These are phyloP conservation scores for Malus hybrid DNA, from an alignment of 331 rosid species.

Conservation along the genomic window DNA sequence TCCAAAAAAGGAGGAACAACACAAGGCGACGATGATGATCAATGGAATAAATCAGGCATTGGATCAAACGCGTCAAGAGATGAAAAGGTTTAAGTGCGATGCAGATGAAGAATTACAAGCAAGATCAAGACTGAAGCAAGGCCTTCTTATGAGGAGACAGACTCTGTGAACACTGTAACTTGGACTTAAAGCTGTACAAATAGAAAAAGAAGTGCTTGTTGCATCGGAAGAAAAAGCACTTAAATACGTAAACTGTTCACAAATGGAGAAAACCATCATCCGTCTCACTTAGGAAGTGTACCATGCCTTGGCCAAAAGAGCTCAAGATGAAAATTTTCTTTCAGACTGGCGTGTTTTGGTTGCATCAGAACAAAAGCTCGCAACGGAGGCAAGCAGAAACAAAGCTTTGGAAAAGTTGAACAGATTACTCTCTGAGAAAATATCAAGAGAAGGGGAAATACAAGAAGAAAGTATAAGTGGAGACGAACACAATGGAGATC, in stretches of 20 bases:
- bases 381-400: slow-evolving; percentile 30
- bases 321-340: slow-evolving; percentile 29
- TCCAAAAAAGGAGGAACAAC: slow-evolving; percentile 31
- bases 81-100: slow-evolving; percentile 18
- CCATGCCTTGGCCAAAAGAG: slow-evolving; percentile 24
- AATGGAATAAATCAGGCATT: slow-evolving; percentile 23
- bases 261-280: slow-evolving; percentile 12
- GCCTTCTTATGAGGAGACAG: slow-evolving; percentile 27
- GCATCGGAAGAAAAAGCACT: slow-evolving; percentile 33
- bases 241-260: slow-evolving; percentile 21
- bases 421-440: slow-evolving; percentile 8
- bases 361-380: slow-evolving; percentile 32
- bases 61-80: slow-evolving; percentile 28
- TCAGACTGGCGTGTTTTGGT: slow-evolving; percentile 26
- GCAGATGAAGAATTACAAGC: slow-evolving; percentile 17
- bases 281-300: slow-evolving; percentile 37
- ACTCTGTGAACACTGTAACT: slow-evolving; percentile 31
- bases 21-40: slow-evolving; percentile 17
- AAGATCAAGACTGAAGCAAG: slow-evolving; percentile 17
- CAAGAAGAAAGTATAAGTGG: slow-evolving; percentile 15
- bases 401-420: slow-evolving; percentile 32
- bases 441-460: slow-evolving; percentile 4
- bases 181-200: slow-evolving; percentile 26
- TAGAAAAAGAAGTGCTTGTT: slow-evolving; percentile 36
- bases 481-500: neutral